Evolutionary conservation across 805 yeast species (phyloP), one percentile per base, ranked within the genome.

Genomic region (Peterozyma toletana): DNA sequence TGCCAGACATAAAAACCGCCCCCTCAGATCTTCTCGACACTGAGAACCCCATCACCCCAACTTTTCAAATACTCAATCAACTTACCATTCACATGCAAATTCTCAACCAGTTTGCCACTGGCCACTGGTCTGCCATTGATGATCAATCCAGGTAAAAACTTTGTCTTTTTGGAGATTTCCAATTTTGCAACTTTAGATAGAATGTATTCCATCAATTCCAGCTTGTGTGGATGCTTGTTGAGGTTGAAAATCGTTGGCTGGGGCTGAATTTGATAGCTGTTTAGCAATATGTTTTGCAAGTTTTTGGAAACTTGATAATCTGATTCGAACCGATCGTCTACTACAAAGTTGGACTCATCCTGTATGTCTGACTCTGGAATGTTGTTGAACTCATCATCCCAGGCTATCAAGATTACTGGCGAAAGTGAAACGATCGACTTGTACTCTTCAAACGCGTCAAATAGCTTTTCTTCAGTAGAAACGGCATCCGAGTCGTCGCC

Each of bases 401-500:
- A 49, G 29, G 64, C 48, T 3, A 65, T 37, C 2, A 64, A 46
- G 14, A 51, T 57, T 13, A 63, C 51, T 3, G 67, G 61, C 15
- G 59, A 51, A 5, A 65, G 50, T 7, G 62, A 55, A n/a, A 63
- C 53, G 5, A 65, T 65, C 38, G 63, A 67, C 35, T 58, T 55
- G 43, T 63, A 58, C 30, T 60, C 66, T 11, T 41, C 39, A 35
- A 52, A 53, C 11, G 61, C 50, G 34, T 53, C 51, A 40, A 48
- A 45, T 13, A 35, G 30, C 6, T 35, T 9, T 14, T 16, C 34
- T 31, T 31, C 15, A 31, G 5, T 9, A 5, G 34, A 5, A 13
- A 9, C 4, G 3, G 34, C 7, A 21, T 21, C 27, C 4, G 60
- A 53, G n/a, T 62, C 71, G 36, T 69, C 75, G 2, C 80, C 81